Conservation (phyloP, 2,329 filamentous ascomycete genomes). For the Fusarium drepaniforme region DNA sequence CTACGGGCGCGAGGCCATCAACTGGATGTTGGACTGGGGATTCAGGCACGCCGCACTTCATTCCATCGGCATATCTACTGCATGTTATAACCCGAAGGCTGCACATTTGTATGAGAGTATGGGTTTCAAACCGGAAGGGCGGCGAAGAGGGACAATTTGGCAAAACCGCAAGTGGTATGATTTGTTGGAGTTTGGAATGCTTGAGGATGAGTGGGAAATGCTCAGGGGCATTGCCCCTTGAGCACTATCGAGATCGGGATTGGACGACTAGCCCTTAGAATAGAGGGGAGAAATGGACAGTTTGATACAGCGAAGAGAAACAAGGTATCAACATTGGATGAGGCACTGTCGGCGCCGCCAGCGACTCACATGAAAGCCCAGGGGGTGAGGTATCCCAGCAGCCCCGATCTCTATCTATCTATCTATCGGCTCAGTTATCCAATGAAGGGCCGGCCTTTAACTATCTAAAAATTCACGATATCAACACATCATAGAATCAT, state of each 20-base stretch:
- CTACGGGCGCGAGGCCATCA: constrained; percentile 60
- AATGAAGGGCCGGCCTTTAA: not conserved
- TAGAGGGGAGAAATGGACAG: not conserved
- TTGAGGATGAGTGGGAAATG: constrained; percentile 54
- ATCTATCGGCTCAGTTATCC: not conserved
- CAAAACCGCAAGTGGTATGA: constrained; percentile 57
- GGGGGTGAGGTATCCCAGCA: not conserved
- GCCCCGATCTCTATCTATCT: not conserved
- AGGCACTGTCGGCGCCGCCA: not conserved
- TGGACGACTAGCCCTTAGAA: not conserved
- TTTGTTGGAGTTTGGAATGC: constrained; percentile 51
- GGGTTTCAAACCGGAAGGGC: constrained; percentile 58
- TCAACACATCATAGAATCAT: not conserved
- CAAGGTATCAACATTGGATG: not conserved
- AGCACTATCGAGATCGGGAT: not conserved
- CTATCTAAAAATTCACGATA: not conserved
- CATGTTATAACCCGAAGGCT: constrained; percentile 58
- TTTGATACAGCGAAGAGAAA: not conserved
- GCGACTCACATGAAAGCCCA: not conserved
- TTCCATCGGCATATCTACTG: constrained; percentile 53
- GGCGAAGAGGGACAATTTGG: constrained; percentile 55
- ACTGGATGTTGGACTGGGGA: constrained; percentile 59
- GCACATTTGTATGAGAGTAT: constrained; percentile 56
- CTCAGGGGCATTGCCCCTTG: constrained; percentile 19
- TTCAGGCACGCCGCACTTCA: constrained; percentile 59